Base-by-base conservation (phyloP, 306 rosid species). In the Dalbergia cultrata region DNA sequence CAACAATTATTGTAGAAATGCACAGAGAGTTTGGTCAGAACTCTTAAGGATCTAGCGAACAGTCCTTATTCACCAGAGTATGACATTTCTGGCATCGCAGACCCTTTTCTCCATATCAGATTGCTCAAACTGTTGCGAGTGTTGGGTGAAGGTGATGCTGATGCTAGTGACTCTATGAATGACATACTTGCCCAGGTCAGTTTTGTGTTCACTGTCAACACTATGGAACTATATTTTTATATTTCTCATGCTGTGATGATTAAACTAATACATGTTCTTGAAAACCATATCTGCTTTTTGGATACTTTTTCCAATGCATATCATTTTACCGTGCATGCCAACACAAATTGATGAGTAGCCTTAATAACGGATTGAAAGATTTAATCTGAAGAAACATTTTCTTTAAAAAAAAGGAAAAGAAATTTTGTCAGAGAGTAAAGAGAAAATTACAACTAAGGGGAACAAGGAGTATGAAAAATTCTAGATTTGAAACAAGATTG, bases 131-230 rank as follows among this genome's bases (percentile, higher is more conserved):
- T 95, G 84, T 85, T 95, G 89, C 91, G 94, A 74, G 91, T 86
- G 75, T 81, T 95, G 88, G 99, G 99, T 78, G 97, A 95, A 77
- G 94, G 96, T 50, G 93, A 95, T 83, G 91, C 92, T 26, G 97
- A 93, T 86, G 96, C 94, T 77, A 95, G 98, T 80, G 99, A 95
- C 68, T 70, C 70, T 54, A 95, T 95, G 99, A 95, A 93, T 88
- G 99, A 95, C 89, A 91, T 95, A 89, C 99, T 95, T 90, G 99
- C 99, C 49, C 99, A 95, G 97, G 99, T 95, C 33, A 86, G 83
- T 83, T 79, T 75, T 78, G 34, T 49, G 44, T 70, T 33, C 22
- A 26, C 39, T 35, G 21, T 43, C 44, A 64, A 31, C 75, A 47
- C 77, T 35, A 44, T 80, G 34, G 52, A 57, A 41, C 76, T 53